Base-by-base conservation (phyloP, 2,329 filamentous ascomycete species). In the Periconia sp. region DNA sequence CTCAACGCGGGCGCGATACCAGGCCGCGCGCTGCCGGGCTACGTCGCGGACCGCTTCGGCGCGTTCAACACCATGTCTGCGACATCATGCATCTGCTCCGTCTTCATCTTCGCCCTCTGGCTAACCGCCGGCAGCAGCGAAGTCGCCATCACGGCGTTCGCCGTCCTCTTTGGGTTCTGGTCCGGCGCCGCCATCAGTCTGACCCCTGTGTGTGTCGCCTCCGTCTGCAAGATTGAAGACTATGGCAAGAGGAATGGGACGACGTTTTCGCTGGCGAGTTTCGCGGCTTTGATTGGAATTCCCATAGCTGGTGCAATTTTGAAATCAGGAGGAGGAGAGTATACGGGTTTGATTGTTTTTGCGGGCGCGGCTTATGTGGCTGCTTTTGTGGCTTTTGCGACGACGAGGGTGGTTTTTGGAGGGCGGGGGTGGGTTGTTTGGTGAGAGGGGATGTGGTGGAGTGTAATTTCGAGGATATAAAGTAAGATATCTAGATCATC, bases 171-270 rank as follows among this genome's bases (percentile, higher is more conserved):
- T 61, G 88, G 88, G 14, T 89, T 90, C 66, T 81, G 81, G 18
- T 86, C 84, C 0, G 88, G 88, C 11, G 83, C 85, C 1, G 88
- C 84, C 58, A 82, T 90, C 43, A 82, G 82, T 1, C 74, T 90
- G 45, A 79, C 77, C 0, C 86, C 88, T 0, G 82, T 86, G 0
- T 76, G 89, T 20, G 76, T 91, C 19, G 87, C 86, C 1, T 85
- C 90, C 64, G 87, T 91, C 55, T 86, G 84, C 3, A 85, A 88
- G 49, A 81, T 90, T 27, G 77, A 82, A 20, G 79, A 91, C 68
- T 88, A 90, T 44, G 89, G 89, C 17, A 81, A 86, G 3, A 79
- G 88, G 10, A 85, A 79, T 6, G 89, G 89, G 1, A 80, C 81
- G 0, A 77, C 82, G 18, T 88, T 88, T 64, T 80, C 83, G 9